These are phyloP conservation scores for Lactuca sativa DNA, from an alignment of 129 eudicot species.

Conservation along the genomic window DNA sequence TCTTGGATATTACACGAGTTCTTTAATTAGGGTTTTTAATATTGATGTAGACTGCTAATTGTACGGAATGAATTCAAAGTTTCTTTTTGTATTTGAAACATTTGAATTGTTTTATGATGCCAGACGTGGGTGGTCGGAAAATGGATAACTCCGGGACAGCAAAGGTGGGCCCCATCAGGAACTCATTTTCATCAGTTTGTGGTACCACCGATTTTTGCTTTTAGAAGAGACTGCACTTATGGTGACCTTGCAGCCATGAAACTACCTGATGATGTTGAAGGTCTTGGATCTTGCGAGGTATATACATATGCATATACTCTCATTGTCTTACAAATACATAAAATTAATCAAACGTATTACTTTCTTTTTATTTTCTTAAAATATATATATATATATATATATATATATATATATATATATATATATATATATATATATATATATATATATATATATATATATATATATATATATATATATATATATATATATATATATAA, in stretches of 20 bases:
- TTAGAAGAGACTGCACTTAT: constrained; percentile 86
- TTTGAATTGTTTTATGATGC: not conserved
- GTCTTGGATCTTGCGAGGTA: constrained; percentile 91
- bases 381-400: too few species aligned
- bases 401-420: too few species aligned
- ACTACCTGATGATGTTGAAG: constrained; percentile 76
- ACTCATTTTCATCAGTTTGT: constrained; percentile 96
- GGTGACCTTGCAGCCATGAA: constrained; percentile 97
- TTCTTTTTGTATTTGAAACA: not conserved
- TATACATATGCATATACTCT: not conserved
- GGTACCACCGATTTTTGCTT: constrained; percentile 72
- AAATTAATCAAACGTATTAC: not conserved
- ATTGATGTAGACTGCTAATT: not conserved
- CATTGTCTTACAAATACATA: not conserved
- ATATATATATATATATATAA: too few species aligned
- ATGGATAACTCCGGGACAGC: constrained; percentile 89
- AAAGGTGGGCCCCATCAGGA: constrained; percentile 89
- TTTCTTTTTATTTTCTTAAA: not conserved
- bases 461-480: too few species aligned
- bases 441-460: too few species aligned
- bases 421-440: too few species aligned
- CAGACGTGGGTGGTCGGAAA: constrained; percentile 96
- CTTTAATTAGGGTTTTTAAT: not conserved
- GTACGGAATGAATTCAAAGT: too few species aligned
- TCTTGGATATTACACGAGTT: not conserved